Percentiles rank a stretch among this genome's conserved stretches.
phyloP scores from a whole-genome alignment of 306 rosid genomes.

The Corylus avellana region DNA sequence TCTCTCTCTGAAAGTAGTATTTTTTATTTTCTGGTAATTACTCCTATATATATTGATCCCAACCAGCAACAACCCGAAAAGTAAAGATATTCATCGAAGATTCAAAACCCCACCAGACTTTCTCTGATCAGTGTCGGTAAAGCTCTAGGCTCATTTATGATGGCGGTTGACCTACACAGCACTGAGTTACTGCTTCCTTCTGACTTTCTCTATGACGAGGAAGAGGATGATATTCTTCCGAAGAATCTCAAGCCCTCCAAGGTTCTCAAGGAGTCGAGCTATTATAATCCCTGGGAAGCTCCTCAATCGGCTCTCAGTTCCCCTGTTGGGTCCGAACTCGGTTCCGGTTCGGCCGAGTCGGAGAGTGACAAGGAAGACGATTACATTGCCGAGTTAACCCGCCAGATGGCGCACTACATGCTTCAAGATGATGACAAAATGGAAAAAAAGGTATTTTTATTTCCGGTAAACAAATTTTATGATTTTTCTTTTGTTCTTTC shows the following conservation, averaged over 20 bases:
- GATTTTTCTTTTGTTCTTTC: background rate
- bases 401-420: constrained; percentile 55
- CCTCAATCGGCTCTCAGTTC: constrained; percentile 10
- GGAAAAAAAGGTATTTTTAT: constrained; percentile 32
- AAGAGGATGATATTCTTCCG: constrained; percentile 3
- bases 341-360: constrained; percentile 22
- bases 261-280: constrained; percentile 1
- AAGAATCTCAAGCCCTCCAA: background rate
- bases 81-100: constrained; percentile 15
- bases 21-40: background rate
- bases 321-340: constrained; percentile 20
- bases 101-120: constrained; percentile 6
- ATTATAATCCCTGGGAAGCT: constrained; percentile 8
- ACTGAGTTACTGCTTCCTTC: constrained; percentile 31
- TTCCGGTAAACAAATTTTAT: too few species aligned
- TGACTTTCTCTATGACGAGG: constrained; percentile 24
- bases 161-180: constrained; percentile 52
- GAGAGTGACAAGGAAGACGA: constrained; percentile 44
- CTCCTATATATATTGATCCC: constrained; percentile 1
- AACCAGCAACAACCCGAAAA: constrained; percentile 1
- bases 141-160: background rate
- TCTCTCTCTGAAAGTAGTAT: background rate
- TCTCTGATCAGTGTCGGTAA: background rate
- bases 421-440: constrained; percentile 40
- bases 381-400: constrained; percentile 55